Conservation (phyloP, 257 asterid genomes). For the Datura wrightii region DNA sequence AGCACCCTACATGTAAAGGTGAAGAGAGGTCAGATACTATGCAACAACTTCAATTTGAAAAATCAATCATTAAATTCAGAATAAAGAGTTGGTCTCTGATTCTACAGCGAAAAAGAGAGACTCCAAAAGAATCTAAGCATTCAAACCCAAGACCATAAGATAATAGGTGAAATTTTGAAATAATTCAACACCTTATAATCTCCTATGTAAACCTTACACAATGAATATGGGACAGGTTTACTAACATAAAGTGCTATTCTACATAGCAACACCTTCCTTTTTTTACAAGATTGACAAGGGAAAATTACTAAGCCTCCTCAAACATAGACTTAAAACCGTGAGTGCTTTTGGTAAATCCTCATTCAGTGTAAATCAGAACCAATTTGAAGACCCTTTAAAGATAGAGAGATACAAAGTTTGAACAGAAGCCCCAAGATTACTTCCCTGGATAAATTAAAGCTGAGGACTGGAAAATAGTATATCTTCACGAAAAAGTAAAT, state of each 20-base stretch:
- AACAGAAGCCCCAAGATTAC: constrained; percentile 13
- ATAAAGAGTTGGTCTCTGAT: not conserved
- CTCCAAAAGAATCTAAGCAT: too few species aligned
- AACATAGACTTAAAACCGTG: not conserved
- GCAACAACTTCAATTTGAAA: not conserved
- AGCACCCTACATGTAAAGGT: constrained; percentile 57
- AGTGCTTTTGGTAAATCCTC: not conserved
- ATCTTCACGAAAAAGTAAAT: constrained; percentile 9
- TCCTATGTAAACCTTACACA: not conserved
- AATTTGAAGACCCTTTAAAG: not conserved
- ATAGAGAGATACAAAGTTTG: not conserved
- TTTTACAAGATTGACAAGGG: not conserved
- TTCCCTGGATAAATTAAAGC: not conserved
- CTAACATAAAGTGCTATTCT: not conserved
- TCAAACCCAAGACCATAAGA: not conserved
- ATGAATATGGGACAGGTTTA: not conserved
- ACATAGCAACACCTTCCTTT: not conserved
- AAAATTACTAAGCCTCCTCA: not conserved
- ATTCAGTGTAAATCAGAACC: not conserved
- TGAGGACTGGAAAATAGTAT: not conserved
- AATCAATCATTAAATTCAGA: not conserved
- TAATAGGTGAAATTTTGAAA: not conserved
- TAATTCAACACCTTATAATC: not conserved
- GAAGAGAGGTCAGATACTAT: constrained; percentile 35
- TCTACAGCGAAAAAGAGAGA: not conserved